Conservation (phyloP, 202 grass and related monocot genomes). For the Panicum virgatum region DNA sequence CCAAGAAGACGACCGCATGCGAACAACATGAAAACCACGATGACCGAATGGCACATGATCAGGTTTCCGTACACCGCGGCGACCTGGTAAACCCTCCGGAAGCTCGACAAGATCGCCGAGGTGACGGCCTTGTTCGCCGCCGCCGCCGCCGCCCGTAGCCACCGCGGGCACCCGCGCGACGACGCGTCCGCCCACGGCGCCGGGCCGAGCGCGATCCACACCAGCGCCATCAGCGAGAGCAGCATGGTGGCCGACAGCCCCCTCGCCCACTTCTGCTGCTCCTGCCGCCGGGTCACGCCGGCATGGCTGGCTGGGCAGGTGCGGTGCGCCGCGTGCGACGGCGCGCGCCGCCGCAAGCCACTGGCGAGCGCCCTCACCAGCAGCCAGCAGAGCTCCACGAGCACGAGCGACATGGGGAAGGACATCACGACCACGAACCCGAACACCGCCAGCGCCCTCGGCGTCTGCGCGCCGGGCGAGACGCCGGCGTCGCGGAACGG, state of each 20-base stretch:
- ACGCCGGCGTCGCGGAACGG: conserved; percentile 25
- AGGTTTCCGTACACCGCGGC: conserved; percentile 12
- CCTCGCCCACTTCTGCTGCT: conserved; percentile 44
- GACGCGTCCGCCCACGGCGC: conserved; percentile 27
- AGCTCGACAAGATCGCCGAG: conserved; percentile 22
- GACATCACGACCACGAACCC: conserved; percentile 20
- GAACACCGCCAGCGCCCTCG: conserved; percentile 35
- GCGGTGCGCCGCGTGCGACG: background rate
- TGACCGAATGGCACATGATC: conserved; percentile 12
- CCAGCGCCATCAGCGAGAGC: conserved; percentile 38
- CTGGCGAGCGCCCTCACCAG: conserved; percentile 18
- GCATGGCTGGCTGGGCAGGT: background rate
- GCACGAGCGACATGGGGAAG: conserved; percentile 24
- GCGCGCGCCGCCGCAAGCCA: background rate
- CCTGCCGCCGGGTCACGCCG: conserved; percentile 16
- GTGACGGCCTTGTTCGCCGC: conserved; percentile 2
- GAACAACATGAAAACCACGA: conserved; percentile 23
- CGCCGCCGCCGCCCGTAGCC: background rate
- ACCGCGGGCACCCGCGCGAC: conserved; percentile 17
- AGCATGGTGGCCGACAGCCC: conserved; percentile 44
- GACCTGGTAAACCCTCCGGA: conserved; percentile 23
- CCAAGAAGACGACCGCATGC: background rate
- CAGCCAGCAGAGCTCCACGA: conserved; percentile 40
- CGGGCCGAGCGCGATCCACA: conserved; percentile 46
- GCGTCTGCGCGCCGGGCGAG: background rate